A percentile compares a stretch with the other conserved stretches of the same genome.
These are phyloP conservation scores for Rhododendron williamsianum DNA, from an alignment of 148 eudicot species.

Conservation along the genomic window DNA sequence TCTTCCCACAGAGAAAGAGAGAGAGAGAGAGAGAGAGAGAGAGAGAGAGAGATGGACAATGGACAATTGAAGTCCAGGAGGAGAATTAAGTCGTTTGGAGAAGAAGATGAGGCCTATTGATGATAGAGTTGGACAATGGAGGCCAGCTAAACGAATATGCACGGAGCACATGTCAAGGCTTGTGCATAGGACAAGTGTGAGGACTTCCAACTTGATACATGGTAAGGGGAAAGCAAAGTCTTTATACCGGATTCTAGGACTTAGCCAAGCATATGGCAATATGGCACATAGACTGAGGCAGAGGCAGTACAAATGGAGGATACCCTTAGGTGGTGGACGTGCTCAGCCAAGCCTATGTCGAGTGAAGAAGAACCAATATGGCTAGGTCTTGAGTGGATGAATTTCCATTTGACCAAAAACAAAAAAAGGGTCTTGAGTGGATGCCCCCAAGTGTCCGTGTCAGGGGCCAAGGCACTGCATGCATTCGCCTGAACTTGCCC, in stretches of 20 bases:
- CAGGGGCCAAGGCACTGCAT: background rate
- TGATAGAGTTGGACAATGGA: background rate
- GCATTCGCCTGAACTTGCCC: background rate
- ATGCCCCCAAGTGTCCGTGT: background rate
- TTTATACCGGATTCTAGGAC: background rate
- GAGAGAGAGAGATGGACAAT: background rate
- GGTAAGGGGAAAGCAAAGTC: background rate
- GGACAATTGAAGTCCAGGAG: background rate
- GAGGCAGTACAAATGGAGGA: background rate
- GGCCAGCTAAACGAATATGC: background rate
- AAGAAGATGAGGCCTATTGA: background rate
- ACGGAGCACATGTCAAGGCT: background rate
- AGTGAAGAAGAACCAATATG: background rate
- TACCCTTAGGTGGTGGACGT: background rate
- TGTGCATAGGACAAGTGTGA: background rate
- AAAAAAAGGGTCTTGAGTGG: background rate
- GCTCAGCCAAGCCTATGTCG: background rate
- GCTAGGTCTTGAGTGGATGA: background rate
- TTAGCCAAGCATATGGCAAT: background rate
- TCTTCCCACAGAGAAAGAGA: too few species aligned
- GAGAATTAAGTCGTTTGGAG: background rate
- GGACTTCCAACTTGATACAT: background rate
- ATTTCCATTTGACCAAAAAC: too few species aligned
- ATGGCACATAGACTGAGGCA: background rate
- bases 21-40: background rate